These are phyloP conservation scores for Strigomonas culicis DNA, from an alignment of 208 protist genomes.

Conservation along the genomic window DNA sequence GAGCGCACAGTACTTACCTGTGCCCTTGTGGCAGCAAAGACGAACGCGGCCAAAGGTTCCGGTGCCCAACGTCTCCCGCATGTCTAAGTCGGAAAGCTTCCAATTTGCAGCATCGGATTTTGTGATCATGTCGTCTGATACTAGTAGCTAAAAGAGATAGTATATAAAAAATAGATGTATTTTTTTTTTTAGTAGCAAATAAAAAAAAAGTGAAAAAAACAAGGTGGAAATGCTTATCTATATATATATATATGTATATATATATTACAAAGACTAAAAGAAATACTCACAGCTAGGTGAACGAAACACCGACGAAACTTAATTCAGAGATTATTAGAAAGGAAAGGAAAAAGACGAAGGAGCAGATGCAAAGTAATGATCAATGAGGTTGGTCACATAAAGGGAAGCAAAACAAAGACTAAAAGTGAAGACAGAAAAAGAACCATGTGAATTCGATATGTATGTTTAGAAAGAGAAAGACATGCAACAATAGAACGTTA, in stretches of 20 bases:
- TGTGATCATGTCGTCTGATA: conserved; percentile 23
- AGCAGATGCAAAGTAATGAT: too few species aligned
- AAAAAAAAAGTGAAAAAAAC: conserved; percentile 7
- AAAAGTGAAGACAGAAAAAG: neutral
- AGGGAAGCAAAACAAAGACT: neutral
- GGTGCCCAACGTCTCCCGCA: conserved; percentile 89
- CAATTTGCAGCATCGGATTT: conserved; percentile 65
- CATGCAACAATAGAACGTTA: conserved; percentile 5
- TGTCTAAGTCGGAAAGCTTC: conserved; percentile 88
- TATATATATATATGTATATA: neutral
- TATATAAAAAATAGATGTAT: conserved; percentile 4
- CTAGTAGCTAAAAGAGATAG: conserved; percentile 1
- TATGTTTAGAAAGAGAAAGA: conserved; percentile 12
- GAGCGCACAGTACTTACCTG: conserved; percentile 79
- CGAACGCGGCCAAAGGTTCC: conserved; percentile 95
- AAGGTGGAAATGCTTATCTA: neutral
- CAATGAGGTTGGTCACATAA: too few species aligned
- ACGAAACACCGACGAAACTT: neutral
- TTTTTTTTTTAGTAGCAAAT: conserved; percentile 1
- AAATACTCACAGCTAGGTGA: neutral
- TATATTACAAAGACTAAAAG: neutral
- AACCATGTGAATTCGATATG: neutral
- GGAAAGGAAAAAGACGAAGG: too few species aligned
- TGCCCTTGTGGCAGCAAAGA: conserved; percentile 83
- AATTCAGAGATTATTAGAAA: neutral